Evolutionary conservation across 768 basidiomycete genomes (phyloP), one percentile per base, ranked within the genome.

Genomic region (Trametes villosa): DNA sequence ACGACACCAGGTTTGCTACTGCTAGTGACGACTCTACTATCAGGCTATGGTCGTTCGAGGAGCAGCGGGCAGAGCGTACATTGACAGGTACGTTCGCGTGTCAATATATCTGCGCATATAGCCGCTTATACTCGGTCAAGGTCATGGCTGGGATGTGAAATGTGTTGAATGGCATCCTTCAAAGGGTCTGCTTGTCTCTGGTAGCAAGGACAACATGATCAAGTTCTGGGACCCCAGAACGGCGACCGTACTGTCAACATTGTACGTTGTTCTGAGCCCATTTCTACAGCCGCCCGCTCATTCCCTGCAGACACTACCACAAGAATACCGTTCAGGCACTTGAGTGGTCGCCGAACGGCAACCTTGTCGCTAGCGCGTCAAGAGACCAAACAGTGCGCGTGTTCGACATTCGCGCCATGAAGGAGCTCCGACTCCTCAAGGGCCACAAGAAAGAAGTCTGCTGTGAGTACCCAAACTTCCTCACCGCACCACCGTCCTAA

Each of bases 151-250:
- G 95, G 97, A 99, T 68, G 97, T 99, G 22, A 92, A 96, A 71
- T 97, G 94, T 61, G 94, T 98, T 1, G 91, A 98, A 77, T 99
- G 97, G 97, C 97, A 99, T 76, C 94, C 95, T 5, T 93, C 91
- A 0, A 98, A 98, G 75, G 96, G 96, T 11, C 79, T 99, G 9
- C 83, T 99, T 22, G 94, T 92, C 6, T 95, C 93, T 3, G 97
- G 97, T 26, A 94, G 92, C 67, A 98, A 98, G 75, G 97, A 99
- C 75, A 97, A 98, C 74, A 85, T 94, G 67, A 94, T 98, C 75
- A 98, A 98, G 70, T 99, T 99, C 76, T 99, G 97, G 97, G 97
- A 99, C 73, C 97, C 97, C 22, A 83, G 97, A 36, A 94, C 93
- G 11, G 93, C 91, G 34, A 95, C 92, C 0, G 86, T 88, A 11